phyloP scores from a whole-genome alignment of 1,284 basidiomycete genomes.

The Omphalotus olearius region DNA sequence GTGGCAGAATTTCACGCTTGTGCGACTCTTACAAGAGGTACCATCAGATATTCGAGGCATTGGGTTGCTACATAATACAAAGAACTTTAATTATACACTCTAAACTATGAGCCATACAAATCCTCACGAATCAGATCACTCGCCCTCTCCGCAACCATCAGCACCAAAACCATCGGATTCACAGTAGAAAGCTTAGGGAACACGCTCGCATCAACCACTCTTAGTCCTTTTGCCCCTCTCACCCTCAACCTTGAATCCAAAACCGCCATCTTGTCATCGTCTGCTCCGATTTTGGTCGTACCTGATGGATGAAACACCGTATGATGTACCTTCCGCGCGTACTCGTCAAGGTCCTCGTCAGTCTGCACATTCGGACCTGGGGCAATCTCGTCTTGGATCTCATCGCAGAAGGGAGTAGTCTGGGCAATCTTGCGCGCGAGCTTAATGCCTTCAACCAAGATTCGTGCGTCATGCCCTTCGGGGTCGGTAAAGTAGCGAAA shows the following conservation, averaged over 20 bases:
- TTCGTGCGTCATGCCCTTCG: neutral
- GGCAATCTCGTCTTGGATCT: neutral
- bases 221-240: neutral
- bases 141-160: slow-evolving; percentile 2
- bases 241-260: slow-evolving; percentile 1
- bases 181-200: slow-evolving; percentile 1
- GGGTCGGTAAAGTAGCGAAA: slow-evolving; percentile 1
- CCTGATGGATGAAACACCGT: slow-evolving; percentile 2
- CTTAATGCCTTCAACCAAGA: neutral
- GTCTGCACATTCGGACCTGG: slow-evolving; percentile 1
- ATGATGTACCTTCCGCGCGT: slow-evolving; percentile 3
- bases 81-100: too few relatives aligned
- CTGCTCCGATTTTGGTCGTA: neutral
- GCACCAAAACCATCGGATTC: neutral
- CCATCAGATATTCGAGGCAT: too few relatives aligned
- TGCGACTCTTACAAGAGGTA: too few relatives aligned
- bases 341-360: slow-evolving; percentile 1
- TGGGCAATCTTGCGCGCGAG: neutral
- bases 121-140: slow-evolving; percentile 2
- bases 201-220: slow-evolving; percentile 3
- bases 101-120: neutral
- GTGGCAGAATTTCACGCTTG: too few relatives aligned
- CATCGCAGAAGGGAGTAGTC: neutral
- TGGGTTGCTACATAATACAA: too few relatives aligned
- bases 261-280: neutral